Conservation (phyloP, 2,329 filamentous ascomycete species). For the Calonectria multiphialidica region DNA sequence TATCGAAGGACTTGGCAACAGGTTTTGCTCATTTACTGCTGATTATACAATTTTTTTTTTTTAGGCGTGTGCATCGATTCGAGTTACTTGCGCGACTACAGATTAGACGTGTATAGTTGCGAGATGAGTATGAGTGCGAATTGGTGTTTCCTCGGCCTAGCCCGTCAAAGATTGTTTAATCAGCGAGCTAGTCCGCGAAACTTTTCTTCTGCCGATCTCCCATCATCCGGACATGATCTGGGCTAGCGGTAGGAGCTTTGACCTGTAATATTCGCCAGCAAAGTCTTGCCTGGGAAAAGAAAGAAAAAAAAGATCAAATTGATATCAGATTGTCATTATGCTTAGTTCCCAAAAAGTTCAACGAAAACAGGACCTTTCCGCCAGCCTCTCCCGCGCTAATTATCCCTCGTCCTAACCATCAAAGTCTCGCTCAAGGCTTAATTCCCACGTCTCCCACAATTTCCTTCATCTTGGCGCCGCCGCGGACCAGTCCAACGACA, state of each 20-base stretch:
- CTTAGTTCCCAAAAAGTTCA: neutral
- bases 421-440: neutral
- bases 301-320: neutral
- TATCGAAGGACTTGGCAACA: neutral
- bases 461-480: neutral
- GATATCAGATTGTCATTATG: constrained; percentile 1
- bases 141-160: neutral
- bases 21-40: neutral
- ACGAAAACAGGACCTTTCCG: neutral
- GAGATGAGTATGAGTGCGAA: neutral
- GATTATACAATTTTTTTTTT: no score
- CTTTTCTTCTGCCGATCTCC: neutral
- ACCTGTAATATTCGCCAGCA: neutral
- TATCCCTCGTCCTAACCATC: neutral
- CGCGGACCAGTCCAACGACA: constrained; percentile 30
- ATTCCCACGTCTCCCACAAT: neutral
- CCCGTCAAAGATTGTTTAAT: neutral
- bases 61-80: neutral
- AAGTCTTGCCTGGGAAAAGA: neutral
- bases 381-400: neutral
- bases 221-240: neutral
- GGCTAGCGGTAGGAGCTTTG: neutral
- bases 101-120: neutral
- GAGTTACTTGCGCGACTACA: no score
- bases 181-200: neutral